These are phyloP conservation scores for Silene noctiflora DNA, from an alignment of 179 eudicot genomes.

Conservation along the genomic window DNA sequence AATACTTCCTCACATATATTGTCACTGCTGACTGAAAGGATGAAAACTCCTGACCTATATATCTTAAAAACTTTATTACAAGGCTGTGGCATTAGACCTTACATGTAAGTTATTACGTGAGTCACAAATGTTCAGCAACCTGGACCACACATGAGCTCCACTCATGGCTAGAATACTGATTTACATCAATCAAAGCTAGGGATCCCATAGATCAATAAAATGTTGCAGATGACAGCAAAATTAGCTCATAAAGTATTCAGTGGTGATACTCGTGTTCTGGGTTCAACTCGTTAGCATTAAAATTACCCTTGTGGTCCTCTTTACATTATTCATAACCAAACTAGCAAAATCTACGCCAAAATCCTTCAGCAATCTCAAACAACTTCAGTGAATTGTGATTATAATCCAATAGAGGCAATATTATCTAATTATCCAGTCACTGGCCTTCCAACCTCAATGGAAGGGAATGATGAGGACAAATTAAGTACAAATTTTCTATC, in stretches of 20 bases:
- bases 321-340: slow-evolving; percentile 3
- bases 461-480: not conserved
- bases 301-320: no score
- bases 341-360: not conserved
- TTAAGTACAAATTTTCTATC: not conserved
- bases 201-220: slow-evolving; percentile 6
- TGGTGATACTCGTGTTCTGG: no score
- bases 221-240: no score
- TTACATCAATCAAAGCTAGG: not conserved
- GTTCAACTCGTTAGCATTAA: no score
- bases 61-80: not conserved
- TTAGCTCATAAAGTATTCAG: no score
- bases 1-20: not conserved
- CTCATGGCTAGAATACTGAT: not conserved
- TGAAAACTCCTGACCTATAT: not conserved
- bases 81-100: not conserved
- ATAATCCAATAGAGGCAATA: not conserved
- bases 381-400: not conserved
- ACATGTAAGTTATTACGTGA: not conserved
- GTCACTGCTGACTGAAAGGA: not conserved
- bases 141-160: not conserved
- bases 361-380: slow-evolving; percentile 2
- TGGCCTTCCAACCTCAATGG: not conserved
- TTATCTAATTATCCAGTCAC: not conserved
- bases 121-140: not conserved